These are phyloP conservation scores for Starmerella tilneyi DNA, from an alignment of 805 yeast genomes.

Conservation along the genomic window DNA sequence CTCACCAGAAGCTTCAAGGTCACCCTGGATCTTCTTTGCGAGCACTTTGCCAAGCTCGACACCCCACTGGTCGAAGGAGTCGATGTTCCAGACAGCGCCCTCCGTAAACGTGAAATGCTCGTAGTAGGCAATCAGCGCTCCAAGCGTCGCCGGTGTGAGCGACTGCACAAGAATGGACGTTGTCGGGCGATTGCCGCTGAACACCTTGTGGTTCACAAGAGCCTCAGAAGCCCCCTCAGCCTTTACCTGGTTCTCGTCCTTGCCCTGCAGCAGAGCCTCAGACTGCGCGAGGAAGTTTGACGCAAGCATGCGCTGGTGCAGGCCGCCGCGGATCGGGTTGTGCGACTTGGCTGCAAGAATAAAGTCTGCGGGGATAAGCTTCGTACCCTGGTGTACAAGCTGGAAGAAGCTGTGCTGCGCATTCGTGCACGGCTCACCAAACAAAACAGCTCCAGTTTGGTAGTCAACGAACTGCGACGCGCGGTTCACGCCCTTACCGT, in stretches of 20 bases:
- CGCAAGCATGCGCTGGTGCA: slow-evolving; percentile 97
- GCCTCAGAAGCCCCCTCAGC: slow-evolving; percentile 82
- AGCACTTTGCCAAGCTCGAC: slow-evolving; percentile 97
- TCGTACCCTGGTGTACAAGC: slow-evolving; percentile 97
- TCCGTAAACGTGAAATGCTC: slow-evolving; percentile 95
- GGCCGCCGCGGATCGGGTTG: slow-evolving; percentile 88
- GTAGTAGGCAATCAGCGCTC: slow-evolving; percentile 94
- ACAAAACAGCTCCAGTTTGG: slow-evolving; percentile 89
- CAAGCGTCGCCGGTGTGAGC: slow-evolving; percentile 92
- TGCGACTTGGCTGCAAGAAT: slow-evolving; percentile 95
- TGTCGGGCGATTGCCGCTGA: slow-evolving; percentile 98
- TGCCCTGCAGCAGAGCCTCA: slow-evolving; percentile 95
- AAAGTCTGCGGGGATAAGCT: slow-evolving; percentile 93
- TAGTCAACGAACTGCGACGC: slow-evolving; percentile 83
- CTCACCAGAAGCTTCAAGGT: slow-evolving; percentile 53
- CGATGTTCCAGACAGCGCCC: slow-evolving; percentile 99
- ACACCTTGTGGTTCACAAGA: slow-evolving; percentile 88
- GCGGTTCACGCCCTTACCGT: slow-evolving; percentile 95
- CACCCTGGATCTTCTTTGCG: slow-evolving; percentile 90
- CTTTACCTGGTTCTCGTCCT: slow-evolving; percentile 64
- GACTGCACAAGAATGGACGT: slow-evolving; percentile 92
- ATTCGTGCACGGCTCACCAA: slow-evolving; percentile 98
- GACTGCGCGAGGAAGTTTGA: slow-evolving; percentile 98
- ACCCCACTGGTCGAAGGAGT: slow-evolving; percentile 99
- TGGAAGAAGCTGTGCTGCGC: slow-evolving; percentile 99